Evolutionary conservation across 768 basidiomycete genomes (phyloP), one percentile per base, ranked within the genome.

Genomic region (Aureoboletus auriporus): DNA sequence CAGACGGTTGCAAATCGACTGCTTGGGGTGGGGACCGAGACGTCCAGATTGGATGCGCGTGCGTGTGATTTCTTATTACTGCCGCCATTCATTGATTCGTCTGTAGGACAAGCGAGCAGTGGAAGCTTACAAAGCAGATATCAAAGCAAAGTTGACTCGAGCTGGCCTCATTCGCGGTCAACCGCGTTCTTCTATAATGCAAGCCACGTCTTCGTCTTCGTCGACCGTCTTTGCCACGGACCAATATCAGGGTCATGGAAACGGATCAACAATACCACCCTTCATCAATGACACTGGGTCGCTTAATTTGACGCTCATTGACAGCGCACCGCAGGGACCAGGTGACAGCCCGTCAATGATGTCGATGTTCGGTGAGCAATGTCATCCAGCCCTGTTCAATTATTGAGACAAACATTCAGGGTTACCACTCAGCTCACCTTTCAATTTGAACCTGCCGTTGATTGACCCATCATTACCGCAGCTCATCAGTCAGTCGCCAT

Each of bases 41-140:
- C 78, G 89, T 44, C 89, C 89, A n/a, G 89, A 90, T 48, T 91
- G 89, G 88, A 89, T 91, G 87, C 71, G 87, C 57, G 88, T 91
- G 55, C 58, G 79, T 73, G 29, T 40, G 42, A 26, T 36, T 34
- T 27, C 23, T 42, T 42, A 46, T 35, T 29, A 52, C 23, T 38
- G 16, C 43, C 38, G 27, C 20, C 20, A 23, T 23, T 50, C 47
- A 44, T 55, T 64, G 47, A 64, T 49, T 30, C 44, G 6, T 44
- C 53, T 29, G 36, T 64, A 91, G 89, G 89, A 91, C 65, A 91
- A 91, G 68, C 81, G 83, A 54, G 80, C 79, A 8, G 88, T 90
- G 41, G 86, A 89, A 58, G 77, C 75, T 40, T 91, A 90, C 75
- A 90, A 90, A 67, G 86, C 85, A 16, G 78, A 81, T 51, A 91